Evolutionary conservation across 2,329 filamentous ascomycete genomes (phyloP).

Genomic region (Chrysoporthe austroafricana): DNA sequence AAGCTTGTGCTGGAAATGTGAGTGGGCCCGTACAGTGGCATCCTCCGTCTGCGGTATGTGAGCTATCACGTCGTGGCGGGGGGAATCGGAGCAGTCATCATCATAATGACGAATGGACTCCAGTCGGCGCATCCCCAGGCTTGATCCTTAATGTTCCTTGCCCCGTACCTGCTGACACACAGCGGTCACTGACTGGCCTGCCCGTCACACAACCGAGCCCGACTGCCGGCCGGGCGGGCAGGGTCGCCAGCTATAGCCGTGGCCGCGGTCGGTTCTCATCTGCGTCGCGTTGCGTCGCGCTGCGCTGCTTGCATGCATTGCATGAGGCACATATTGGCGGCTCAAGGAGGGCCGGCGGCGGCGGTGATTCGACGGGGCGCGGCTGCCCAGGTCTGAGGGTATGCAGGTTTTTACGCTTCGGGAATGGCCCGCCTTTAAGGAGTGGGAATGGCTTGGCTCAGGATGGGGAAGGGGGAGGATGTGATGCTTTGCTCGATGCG

Average conservation of each 20-base stretch:
- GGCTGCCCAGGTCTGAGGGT: not conserved
- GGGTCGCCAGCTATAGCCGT: not conserved
- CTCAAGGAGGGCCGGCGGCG: not conserved
- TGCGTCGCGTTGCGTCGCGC: not conserved
- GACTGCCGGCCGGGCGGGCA: not conserved
- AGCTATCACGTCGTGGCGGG: constrained; percentile 9
- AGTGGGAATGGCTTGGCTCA: not conserved
- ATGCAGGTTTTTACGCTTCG: constrained; percentile 2
- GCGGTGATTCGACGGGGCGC: not conserved
- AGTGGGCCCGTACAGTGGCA: not conserved
- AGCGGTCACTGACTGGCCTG: not conserved
- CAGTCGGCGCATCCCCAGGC: not conserved
- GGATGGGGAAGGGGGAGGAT: not conserved
- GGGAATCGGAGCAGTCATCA: not conserved
- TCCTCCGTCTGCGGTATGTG: constrained; percentile 4
- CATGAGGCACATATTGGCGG: not conserved
- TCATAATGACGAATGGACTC: not conserved
- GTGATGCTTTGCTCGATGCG: not conserved
- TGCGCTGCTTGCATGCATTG: not conserved
- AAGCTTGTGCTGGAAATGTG: not conserved
- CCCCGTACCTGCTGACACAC: not conserved
- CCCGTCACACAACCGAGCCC: not conserved
- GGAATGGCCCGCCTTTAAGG: not conserved
- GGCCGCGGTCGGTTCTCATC: not conserved
- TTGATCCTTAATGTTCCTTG: not conserved